Percentiles rank a stretch among this genome's conserved stretches.
phyloP scores from a whole-genome alignment of 768 basidiomycete genomes.

The button mushroom (Agaricus bisporus) region DNA sequence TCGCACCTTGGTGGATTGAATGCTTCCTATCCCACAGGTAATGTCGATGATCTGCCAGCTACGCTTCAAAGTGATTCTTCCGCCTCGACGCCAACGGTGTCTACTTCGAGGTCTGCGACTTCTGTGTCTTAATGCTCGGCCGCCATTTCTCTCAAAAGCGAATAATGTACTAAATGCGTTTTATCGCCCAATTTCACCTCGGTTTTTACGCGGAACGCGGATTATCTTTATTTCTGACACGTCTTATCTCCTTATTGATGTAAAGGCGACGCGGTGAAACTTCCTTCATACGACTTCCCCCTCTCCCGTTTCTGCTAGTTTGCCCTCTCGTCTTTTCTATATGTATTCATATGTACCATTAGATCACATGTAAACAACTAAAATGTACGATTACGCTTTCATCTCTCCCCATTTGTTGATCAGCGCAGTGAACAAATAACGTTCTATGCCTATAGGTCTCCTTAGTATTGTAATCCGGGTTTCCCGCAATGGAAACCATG shows the following conservation, averaged over 20 bases:
- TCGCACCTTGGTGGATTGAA: neutral
- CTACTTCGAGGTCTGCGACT: neutral
- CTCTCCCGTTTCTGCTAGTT: neutral
- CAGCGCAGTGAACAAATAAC: neutral
- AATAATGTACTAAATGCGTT: neutral
- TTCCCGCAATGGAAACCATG: neutral
- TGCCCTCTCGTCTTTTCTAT: neutral
- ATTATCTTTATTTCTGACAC: neutral
- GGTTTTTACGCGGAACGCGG: neutral
- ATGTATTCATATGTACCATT: neutral
- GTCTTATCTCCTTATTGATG: neutral
- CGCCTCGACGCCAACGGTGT: neutral
- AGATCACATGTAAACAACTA: neutral
- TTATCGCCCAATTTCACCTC: neutral
- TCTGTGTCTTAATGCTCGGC: neutral
- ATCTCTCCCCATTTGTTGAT: neutral
- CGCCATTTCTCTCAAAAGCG: neutral
- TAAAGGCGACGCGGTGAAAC: neutral
- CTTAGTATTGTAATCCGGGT: neutral
- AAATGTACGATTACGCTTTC: slow-evolving; percentile 6
- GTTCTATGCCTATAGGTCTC: neutral
- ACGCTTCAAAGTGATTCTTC: neutral
- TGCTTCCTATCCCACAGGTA: neutral
- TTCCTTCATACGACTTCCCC: neutral
- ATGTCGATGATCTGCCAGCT: neutral